Percentiles rank a stretch among this genome's conserved stretches.
Conservation (phyloP, 345 rosid species). For the Rhizophora apiculata region DNA sequence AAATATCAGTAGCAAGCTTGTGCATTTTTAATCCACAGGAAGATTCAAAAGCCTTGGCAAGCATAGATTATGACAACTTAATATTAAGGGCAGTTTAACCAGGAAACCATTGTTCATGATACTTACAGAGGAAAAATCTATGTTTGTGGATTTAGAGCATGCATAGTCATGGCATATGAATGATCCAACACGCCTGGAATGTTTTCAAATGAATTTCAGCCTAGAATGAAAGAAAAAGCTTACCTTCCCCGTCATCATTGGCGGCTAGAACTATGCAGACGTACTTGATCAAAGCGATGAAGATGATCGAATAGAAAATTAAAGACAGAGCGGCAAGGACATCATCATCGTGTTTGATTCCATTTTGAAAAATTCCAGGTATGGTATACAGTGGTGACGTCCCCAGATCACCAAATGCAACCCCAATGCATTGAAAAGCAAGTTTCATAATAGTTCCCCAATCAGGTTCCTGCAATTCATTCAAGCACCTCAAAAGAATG, state of each 20-base stretch:
- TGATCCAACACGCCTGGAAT: too few species aligned
- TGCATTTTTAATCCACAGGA: too few species aligned
- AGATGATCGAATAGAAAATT: conserved; percentile 22
- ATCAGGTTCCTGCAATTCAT: not conserved
- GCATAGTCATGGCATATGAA: too few species aligned
- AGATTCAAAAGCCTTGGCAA: too few species aligned
- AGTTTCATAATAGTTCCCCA: not conserved
- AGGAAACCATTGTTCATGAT: too few species aligned
- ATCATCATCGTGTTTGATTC: conserved; percentile 20
- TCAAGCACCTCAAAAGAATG: too few species aligned
- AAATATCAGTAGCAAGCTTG: too few species aligned
- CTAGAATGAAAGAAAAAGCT: not conserved
- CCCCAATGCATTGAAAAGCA: conserved; percentile 20
- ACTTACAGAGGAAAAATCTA: too few species aligned
- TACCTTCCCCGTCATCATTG: conserved; percentile 36
- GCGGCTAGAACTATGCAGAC: conserved; percentile 23
- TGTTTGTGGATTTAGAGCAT: too few species aligned
- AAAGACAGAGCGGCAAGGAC: conserved; percentile 27
- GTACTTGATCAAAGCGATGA: conserved; percentile 21
- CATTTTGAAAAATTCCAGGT: conserved; percentile 18
- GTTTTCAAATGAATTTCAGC: not conserved
- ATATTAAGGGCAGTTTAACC: too few species aligned
- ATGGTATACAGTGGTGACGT: conserved; percentile 28
- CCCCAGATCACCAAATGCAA: conserved; percentile 39
- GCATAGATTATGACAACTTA: too few species aligned